Evolutionary conservation across 1,139 yeast species (phyloP), one percentile per base, ranked within the genome.

Genomic region (Nadsonia starkeyi-henricii): DNA sequence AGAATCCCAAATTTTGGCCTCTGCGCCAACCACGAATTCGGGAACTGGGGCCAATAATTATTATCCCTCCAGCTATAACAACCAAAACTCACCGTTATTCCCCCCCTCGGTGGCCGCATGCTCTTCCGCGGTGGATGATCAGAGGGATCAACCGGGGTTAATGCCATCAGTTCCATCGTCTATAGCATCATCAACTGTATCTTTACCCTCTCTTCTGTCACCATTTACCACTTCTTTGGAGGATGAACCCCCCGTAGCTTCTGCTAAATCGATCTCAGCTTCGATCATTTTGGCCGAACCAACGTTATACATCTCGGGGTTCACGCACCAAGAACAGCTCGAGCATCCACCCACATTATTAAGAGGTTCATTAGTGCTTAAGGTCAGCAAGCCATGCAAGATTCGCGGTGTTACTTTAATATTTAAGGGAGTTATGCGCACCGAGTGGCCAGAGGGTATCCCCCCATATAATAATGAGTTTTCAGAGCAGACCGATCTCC

Each of bases 371-470:
- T 69, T 91, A 28, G 77, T 81, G 45, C 57, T 91, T 8, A 71
- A 89, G 44, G 75, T 88, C 4, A 61, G 79, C 47, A 89, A 88
- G 59, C 82, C 94, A 0, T 72, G 82, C 41, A 86, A 81, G 63
- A 70, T 91, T 55, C 86, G 84, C 63, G 64, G 77, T 39, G 77
- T 91, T n/a, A 63, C 70, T 2, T 67, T 91, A 48, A 67, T 73
- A 1, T 81, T 91, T 60, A 74, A 75, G 53, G 98, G 97, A 1
- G 63, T 67, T 1, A 77, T 85, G 44, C 71, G 85, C 54, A 91
- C 98, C 0, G 96, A 91, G 55, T 91, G 98, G 97, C 98, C 97
- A 2, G 98, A 93, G 59, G 98, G 96, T 1, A 88, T 89, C 26
- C 98, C 98, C 0, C 96, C 97, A 0, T 85, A 84, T 60, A 78